Conservation (phyloP, 768 basidiomycete species). For the Rhodotorula diobovata region DNA sequence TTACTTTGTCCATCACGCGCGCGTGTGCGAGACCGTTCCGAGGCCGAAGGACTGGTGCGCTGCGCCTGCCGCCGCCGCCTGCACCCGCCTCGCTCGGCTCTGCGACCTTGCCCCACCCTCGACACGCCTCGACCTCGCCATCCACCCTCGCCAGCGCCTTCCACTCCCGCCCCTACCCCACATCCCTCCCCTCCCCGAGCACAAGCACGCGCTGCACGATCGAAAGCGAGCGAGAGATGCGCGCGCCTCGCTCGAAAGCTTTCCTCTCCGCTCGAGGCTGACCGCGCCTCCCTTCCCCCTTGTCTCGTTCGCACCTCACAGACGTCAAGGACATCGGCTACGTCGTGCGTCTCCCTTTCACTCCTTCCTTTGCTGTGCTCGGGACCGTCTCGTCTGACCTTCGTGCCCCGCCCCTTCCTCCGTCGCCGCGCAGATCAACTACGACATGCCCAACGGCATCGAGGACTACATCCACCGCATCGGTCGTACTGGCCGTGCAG, state of each 20-base stretch:
- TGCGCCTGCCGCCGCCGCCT: no score
- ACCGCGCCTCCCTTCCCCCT: conserved; percentile 38
- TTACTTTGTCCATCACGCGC: no score
- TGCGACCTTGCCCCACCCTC: not conserved
- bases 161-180: not conserved
- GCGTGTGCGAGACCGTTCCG: no score
- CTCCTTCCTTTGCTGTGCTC: no score
- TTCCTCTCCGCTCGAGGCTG: not conserved
- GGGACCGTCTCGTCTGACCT: not conserved
- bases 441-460: conserved; percentile 79
- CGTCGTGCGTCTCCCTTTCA: conserved; percentile 57
- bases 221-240: not conserved
- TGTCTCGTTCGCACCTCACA: conserved; percentile 46
- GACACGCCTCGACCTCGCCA: not conserved
- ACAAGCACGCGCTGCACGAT: not conserved
- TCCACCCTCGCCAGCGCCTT: not conserved
- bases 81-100: not conserved
- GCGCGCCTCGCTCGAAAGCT: not conserved
- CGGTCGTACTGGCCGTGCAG: conserved; percentile 73
- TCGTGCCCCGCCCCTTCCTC: no score
- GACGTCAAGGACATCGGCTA: conserved; percentile 99
- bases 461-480: conserved; percentile 86
- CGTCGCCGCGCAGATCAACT: conserved; percentile 56
- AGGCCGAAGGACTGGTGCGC: not conserved
- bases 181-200: not conserved